These are phyloP conservation scores for Globisporangium cederbergense DNA, from an alignment of 352 stramenopile genomes.

Conservation along the genomic window DNA sequence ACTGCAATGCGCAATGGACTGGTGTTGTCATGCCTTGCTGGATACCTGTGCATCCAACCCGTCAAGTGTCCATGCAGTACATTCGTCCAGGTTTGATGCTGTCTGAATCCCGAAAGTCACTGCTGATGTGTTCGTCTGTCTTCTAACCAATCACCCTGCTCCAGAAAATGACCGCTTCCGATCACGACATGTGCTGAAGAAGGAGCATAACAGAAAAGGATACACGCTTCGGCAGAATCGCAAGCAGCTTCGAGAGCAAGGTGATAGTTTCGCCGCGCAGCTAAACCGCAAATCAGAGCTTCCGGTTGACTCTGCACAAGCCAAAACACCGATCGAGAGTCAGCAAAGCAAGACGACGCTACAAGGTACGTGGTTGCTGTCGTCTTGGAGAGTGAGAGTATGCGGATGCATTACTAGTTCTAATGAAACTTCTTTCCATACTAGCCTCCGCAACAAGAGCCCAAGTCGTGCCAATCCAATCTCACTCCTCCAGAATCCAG, in stretches of 20 bases:
- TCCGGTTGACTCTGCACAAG: neutral
- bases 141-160: neutral
- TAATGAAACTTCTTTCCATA: neutral
- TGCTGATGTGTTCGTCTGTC: neutral
- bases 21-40: neutral
- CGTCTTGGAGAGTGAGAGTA: neutral
- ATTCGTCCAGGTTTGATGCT: neutral
- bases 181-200: constrained; percentile 15
- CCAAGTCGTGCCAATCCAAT: neutral
- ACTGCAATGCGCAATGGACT: neutral
- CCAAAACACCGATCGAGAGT: neutral
- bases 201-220: constrained; percentile 75
- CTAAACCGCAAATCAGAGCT: neutral
- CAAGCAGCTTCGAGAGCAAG: constrained; percentile 36
- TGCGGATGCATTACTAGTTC: neutral
- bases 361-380: neutral
- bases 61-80: neutral
- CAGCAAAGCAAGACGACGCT: neutral
- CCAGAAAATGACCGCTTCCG: constrained; percentile 5
- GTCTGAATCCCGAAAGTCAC: neutral
- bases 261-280: neutral
- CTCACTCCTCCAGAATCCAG: neutral
- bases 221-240: constrained; percentile 62
- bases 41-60: neutral
- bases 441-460: neutral